Base-by-base conservation (phyloP, 371 early-diverging fungal genomes). In the Mortierella sp. region DNA sequence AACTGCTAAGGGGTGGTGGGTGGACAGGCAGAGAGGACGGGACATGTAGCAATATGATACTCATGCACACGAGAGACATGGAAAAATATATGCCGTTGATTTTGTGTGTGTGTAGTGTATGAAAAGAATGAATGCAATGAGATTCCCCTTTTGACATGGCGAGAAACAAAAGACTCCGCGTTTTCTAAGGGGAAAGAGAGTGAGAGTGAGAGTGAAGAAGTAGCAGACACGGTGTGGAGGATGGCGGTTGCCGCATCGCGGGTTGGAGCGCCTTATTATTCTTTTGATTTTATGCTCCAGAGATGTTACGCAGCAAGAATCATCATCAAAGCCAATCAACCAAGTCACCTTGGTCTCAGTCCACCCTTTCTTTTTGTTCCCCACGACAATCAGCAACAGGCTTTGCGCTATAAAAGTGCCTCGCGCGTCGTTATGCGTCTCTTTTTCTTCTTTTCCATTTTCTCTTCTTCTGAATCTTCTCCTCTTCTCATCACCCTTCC, bases 231-330 rank as follows among this genome's bases (percentile, higher is more conserved):
- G 16, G 21, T 18, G 51, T 21, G 21, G 18, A 51, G 51, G 51
- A 46, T 27, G 16, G 51, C 7, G 49, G 68, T 54, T 72, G 51
- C 55, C 73, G 73, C 73, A 51, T 18, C 3, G 38, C 65, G 65
- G 38, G 65, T 35, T 65, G 65, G 65, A 65, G 65, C 29, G 18
- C 29, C 5, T 51, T 75, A 68, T 75, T 68, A 51, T 68, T 75
- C 68, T 18, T 29, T 65, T 27, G 18, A 5, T 5, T 55, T 48
- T 51, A 29, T 10, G 46, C 24, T 48, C 38, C 18, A 2, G 35
- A 65, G 41, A 58, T 76, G 81, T 81, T 76, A 81, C 81, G 81
- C 81, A 81, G 81, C 43, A 58, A 55, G 48, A 0, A 14, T 14
- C 4, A 51, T 16, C 0, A 49, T 49, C 49, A 49, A 14, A 18